Percentiles rank a stretch among this genome's conserved stretches.
Evolutionary conservation across 2,329 filamentous ascomycete genomes (phyloP).

Genomic region (Rasamsonia emersonii): DNA sequence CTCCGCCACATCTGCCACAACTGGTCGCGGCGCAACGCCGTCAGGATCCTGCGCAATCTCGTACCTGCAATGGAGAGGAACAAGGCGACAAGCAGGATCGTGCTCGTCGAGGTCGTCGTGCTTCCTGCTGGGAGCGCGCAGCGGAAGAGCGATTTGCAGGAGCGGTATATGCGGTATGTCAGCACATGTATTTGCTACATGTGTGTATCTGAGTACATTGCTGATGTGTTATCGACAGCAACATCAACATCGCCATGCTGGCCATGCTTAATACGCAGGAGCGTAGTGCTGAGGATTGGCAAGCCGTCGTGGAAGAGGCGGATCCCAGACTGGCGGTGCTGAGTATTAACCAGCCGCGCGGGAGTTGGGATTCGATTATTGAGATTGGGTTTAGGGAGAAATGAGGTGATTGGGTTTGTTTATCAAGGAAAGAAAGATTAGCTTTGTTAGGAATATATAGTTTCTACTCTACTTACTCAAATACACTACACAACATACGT

Average conservation of each 20-base stretch:
- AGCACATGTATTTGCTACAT: too few relatives aligned
- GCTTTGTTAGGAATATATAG: too few relatives aligned
- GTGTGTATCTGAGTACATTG: too few relatives aligned
- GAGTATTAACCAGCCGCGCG: background rate
- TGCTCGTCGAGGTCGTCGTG: slow-evolving; percentile 4
- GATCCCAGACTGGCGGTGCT: background rate
- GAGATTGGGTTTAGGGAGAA: too few relatives aligned
- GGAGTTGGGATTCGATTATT: slow-evolving; percentile 2
- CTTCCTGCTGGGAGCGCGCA: too few relatives aligned
- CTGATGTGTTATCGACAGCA: background rate
- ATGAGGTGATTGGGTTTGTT: too few relatives aligned
- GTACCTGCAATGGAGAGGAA: slow-evolving; percentile 2
- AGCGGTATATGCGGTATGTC: too few relatives aligned
- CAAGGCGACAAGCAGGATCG: slow-evolving; percentile 4
- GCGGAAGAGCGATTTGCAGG: too few relatives aligned
- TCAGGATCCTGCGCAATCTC: slow-evolving; percentile 4
- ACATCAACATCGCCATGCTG: slow-evolving; percentile 1
- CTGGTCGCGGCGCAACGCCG: slow-evolving; percentile 3
- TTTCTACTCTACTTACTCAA: too few relatives aligned
- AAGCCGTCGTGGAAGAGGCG: background rate
- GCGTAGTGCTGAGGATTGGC: slow-evolving; percentile 1
- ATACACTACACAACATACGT: too few relatives aligned
- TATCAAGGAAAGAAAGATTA: too few relatives aligned
- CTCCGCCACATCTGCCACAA: slow-evolving; percentile 3
- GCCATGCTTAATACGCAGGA: slow-evolving; percentile 2